phyloP scores from a whole-genome alignment of 768 basidiomycete genomes.

The Phaeotremella fagi region DNA sequence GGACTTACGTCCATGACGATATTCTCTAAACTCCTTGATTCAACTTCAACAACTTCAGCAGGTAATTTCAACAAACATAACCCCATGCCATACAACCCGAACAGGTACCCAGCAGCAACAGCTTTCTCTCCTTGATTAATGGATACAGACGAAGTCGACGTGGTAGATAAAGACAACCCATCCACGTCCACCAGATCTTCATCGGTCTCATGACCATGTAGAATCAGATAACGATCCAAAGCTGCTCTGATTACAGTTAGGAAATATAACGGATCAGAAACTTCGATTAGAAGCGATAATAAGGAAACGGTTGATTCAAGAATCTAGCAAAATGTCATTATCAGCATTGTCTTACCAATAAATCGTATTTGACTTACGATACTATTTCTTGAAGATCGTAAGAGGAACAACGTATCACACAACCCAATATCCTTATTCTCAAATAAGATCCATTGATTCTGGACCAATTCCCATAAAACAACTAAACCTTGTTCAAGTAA shows the following conservation, averaged over 20 bases:
- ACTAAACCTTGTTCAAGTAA: constrained; percentile 73
- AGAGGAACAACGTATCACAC: constrained; percentile 63
- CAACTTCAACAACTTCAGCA: constrained; percentile 25
- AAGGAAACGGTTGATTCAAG: constrained; percentile 40
- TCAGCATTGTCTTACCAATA: background rate
- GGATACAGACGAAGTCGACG: background rate
- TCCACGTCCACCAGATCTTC: no score
- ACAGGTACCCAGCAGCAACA: constrained; percentile 22
- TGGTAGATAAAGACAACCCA: background rate
- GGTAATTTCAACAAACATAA: constrained; percentile 35
- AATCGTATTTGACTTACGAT: constrained; percentile 55
- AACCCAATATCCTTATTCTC: constrained; percentile 77
- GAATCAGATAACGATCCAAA: constrained; percentile 13
- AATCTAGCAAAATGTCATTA: constrained; percentile 16
- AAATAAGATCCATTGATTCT: constrained; percentile 64
- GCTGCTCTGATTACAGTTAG: constrained; percentile 14
- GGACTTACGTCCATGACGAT: constrained; percentile 31
- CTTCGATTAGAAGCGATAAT: constrained; percentile 26
- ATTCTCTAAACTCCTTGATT: constrained; percentile 16
- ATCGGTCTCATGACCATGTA: no score
- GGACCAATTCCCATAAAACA: constrained; percentile 75
- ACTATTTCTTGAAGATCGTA: constrained; percentile 67
- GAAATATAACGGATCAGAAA: constrained; percentile 34
- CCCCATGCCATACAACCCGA: constrained; percentile 32
- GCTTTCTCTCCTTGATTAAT: constrained; percentile 2